A percentile compares a stretch with the other conserved stretches of the same genome.
Evolutionary conservation across 106 monocot genomes (phyloP).

Genomic region (Dactylorhiza incarnata): DNA sequence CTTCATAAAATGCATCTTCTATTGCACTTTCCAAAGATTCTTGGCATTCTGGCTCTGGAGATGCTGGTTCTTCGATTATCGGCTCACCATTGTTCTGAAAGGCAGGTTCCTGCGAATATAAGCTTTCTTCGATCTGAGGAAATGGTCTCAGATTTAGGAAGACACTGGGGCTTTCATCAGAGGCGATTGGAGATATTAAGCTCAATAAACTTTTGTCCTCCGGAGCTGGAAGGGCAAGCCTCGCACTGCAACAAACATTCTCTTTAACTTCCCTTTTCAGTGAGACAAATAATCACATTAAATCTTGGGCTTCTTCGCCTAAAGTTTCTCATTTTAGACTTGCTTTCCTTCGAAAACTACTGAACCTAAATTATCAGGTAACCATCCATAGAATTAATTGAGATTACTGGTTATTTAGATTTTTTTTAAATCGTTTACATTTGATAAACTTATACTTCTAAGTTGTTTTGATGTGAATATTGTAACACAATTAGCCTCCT

Average conservation of each 20-base stretch:
- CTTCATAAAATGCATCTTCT: constrained; percentile 59
- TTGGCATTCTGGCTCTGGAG: constrained; percentile 44
- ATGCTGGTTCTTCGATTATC: constrained; percentile 56
- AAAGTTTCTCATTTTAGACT: not conserved
- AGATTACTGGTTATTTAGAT: not conserved
- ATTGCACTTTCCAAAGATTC: constrained; percentile 38
- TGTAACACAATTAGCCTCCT: not conserved
- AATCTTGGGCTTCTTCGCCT: not conserved
- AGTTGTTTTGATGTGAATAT: not conserved
- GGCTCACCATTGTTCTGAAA: constrained; percentile 31
- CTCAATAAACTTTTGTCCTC: constrained; percentile 46
- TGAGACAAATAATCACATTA: not conserved
- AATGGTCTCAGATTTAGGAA: constrained; percentile 10
- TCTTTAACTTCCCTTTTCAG: not conserved
- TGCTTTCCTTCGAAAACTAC: not conserved
- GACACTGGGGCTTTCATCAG: not conserved
- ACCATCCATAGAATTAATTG: not conserved
- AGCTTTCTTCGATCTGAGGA: constrained; percentile 29
- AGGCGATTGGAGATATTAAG: constrained; percentile 11
- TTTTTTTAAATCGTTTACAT: not conserved
- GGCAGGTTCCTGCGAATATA: constrained; percentile 5
- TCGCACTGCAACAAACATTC: constrained; percentile 36
- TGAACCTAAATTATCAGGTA: not conserved
- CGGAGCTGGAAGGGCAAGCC: constrained; percentile 61
- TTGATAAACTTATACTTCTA: not conserved